Percentiles rank a stretch among this genome's conserved stretches.
Conservation (phyloP, 495 filamentous ascomycete species). For the Hypoxylon subgilvum region DNA sequence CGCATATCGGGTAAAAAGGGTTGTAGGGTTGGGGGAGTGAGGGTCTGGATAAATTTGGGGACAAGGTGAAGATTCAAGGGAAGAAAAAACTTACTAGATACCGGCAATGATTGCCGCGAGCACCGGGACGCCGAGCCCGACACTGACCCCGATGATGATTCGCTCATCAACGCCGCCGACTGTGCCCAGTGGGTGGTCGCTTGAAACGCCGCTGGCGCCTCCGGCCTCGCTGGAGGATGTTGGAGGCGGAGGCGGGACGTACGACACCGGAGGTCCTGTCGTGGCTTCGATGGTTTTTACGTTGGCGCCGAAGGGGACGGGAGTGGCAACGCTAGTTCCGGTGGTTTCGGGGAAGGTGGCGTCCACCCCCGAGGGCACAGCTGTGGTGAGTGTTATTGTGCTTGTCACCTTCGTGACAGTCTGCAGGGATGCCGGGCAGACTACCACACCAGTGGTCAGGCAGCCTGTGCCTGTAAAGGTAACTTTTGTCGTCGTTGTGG, state of each 20-base stretch:
- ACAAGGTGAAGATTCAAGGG: too few species aligned
- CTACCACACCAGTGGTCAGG: conserved; percentile 46
- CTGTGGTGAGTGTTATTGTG: conserved; percentile 42
- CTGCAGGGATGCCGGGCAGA: conserved; percentile 56
- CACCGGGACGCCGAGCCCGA: conserved; percentile 52
- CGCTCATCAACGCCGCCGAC: conserved; percentile 41
- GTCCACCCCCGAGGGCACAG: conserved; percentile 45
- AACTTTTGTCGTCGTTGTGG: conserved; percentile 43
- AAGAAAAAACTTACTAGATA: conserved; percentile 42
- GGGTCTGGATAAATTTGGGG: too few species aligned
- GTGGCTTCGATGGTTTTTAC: conserved; percentile 44
- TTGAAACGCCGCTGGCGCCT: conserved; percentile 1
- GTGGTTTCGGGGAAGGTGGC: conserved; percentile 48
- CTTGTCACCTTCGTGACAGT: conserved; percentile 44
- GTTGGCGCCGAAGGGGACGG: conserved; percentile 49
- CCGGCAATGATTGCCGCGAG: conserved; percentile 42
- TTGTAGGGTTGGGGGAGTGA: not conserved
- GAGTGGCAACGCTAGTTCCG: conserved; percentile 35
- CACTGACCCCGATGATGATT: conserved; percentile 51
- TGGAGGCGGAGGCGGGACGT: conserved; percentile 38
- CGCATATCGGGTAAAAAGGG: not conserved
- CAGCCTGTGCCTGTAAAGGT: conserved; percentile 50
- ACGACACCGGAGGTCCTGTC: conserved; percentile 44
- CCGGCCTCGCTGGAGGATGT: not conserved
- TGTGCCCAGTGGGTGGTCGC: conserved; percentile 22